Evolutionary conservation across 2,329 filamentous ascomycete species (phyloP).

Genomic region (Dryadomyces quercivorus): DNA sequence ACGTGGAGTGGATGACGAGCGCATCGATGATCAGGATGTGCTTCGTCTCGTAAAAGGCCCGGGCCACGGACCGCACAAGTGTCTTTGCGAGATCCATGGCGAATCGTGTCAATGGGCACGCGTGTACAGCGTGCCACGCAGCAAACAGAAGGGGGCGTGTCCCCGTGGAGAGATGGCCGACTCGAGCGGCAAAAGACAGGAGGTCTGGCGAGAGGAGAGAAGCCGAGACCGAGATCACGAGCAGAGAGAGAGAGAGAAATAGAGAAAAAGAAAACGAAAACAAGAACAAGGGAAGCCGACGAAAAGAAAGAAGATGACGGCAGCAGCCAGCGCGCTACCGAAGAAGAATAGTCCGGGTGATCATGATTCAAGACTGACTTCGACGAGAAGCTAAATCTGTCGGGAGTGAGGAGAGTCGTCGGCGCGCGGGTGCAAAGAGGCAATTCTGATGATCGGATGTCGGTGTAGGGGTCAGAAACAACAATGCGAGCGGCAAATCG

Average conservation of each 20-base stretch:
- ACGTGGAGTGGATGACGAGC: constrained; percentile 71
- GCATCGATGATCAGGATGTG: constrained; percentile 79
- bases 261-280: not conserved
- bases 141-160: too few species aligned
- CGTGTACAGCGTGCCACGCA: too few species aligned
- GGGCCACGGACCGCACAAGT: constrained; percentile 74
- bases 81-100: constrained; percentile 50
- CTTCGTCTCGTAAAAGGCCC: constrained; percentile 77
- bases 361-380: constrained; percentile 8
- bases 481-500: too few species aligned
- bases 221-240: too few species aligned
- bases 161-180: too few species aligned
- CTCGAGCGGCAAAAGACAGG: not conserved
- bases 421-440: not conserved
- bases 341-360: not conserved
- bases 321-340: constrained; percentile 11
- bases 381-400: not conserved
- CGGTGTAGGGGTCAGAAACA: too few species aligned
- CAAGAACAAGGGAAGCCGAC: not conserved
- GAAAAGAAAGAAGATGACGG: not conserved
- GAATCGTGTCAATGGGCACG: not conserved
- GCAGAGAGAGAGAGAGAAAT: not conserved
- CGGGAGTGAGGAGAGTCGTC: not conserved
- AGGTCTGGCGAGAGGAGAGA: not conserved
- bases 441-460: too few species aligned